phyloP scores from a whole-genome alignment of 495 filamentous ascomycete genomes.

The Aspergillus ostianus region DNA sequence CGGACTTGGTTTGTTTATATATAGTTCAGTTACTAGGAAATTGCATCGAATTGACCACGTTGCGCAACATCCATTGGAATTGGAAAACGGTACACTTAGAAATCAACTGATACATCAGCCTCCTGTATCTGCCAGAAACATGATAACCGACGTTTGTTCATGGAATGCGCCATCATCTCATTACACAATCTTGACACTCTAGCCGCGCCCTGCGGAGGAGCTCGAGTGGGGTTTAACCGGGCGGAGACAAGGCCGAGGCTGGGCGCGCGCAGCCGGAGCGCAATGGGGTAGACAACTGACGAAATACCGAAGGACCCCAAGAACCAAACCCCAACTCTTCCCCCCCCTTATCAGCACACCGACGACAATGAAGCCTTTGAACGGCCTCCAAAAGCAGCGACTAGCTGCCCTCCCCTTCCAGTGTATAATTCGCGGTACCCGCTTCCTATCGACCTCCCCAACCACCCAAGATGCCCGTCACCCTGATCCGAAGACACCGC shows the following conservation, averaged over 20 bases:
- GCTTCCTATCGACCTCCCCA: slow-evolving; percentile 27
- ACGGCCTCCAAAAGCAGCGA: slow-evolving; percentile 19
- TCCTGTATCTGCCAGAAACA: too few relatives aligned
- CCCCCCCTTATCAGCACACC: not conserved
- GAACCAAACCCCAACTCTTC: not conserved
- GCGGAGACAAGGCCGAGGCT: not conserved
- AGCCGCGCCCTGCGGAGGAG: not conserved
- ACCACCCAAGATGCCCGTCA: slow-evolving; percentile 15
- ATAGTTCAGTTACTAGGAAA: too few relatives aligned
- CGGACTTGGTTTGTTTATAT: too few relatives aligned
- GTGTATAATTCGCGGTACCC: slow-evolving; percentile 7
- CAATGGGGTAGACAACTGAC: not conserved
- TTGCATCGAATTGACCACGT: too few relatives aligned
- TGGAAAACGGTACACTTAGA: too few relatives aligned
- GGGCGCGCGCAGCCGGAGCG: too few relatives aligned
- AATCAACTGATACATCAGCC: too few relatives aligned
- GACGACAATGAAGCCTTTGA: slow-evolving; percentile 16
- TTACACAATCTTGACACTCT: too few relatives aligned
- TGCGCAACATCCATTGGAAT: too few relatives aligned
- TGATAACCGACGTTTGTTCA: too few relatives aligned
- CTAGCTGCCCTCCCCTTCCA: slow-evolving; percentile 7
- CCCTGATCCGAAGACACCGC: slow-evolving; percentile 15
- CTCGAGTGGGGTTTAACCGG: not conserved
- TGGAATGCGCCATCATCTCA: too few relatives aligned
- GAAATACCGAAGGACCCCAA: not conserved